Percentiles rank a stretch among this genome's conserved stretches.
Conservation (phyloP, 495 filamentous ascomycete species). For the Viridothelium virens region DNA sequence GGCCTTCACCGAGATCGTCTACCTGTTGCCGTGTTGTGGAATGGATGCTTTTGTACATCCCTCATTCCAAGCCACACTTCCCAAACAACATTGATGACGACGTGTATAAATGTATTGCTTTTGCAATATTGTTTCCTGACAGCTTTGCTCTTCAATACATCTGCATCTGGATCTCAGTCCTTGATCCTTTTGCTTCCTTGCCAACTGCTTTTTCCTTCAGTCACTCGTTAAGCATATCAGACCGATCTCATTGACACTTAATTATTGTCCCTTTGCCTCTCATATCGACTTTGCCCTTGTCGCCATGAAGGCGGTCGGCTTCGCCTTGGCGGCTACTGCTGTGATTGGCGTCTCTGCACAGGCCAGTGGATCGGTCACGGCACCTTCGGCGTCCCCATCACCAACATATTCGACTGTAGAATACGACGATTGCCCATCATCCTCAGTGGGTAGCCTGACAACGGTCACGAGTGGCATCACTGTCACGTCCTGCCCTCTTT, state of each 20-base stretch:
- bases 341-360: conserved; percentile 19
- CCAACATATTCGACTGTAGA: background rate
- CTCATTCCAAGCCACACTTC: conserved; percentile 20
- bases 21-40: conserved; percentile 22
- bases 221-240: conserved; percentile 22
- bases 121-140: background rate
- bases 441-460: conserved; percentile 15
- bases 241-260: background rate
- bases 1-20: conserved; percentile 16
- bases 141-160: background rate
- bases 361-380: background rate
- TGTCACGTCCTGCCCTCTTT: conserved; percentile 23
- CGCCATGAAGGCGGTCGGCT: conserved; percentile 21
- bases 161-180: conserved; percentile 13
- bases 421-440: conserved; percentile 18
- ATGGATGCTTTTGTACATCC: conserved; percentile 14
- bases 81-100: conserved; percentile 15
- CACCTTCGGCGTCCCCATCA: background rate
- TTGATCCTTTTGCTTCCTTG: conserved; percentile 11
- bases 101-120: conserved; percentile 16
- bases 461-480: conserved; percentile 25
- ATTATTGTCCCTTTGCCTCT: background rate
- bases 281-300: background rate
- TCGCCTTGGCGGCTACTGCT: conserved; percentile 17
- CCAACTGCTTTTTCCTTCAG: conserved; percentile 15